Conservation (phyloP, 495 filamentous ascomycete species). For the Xanthoparmelia taractica region DNA sequence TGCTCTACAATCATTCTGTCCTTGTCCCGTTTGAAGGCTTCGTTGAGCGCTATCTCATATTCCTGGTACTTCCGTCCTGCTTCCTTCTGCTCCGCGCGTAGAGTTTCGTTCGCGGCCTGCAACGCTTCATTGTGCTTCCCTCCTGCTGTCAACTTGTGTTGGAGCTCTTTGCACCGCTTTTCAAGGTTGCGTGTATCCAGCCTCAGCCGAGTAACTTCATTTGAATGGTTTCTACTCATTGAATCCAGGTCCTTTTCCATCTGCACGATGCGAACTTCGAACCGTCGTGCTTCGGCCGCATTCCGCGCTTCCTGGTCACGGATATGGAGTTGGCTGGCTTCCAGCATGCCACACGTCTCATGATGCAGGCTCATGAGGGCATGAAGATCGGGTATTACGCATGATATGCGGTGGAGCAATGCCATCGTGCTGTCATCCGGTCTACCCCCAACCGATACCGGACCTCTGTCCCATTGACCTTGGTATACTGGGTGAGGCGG, state of each 20-base stretch:
- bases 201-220: slow-evolving; percentile 43
- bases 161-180: slow-evolving; percentile 46
- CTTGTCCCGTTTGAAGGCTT: slow-evolving; percentile 24
- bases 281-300: slow-evolving; percentile 42
- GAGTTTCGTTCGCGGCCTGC: slow-evolving; percentile 35
- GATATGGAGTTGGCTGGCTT: slow-evolving; percentile 39
- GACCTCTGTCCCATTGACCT: neutral
- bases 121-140: slow-evolving; percentile 41
- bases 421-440: slow-evolving; percentile 17
- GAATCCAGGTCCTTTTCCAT: slow-evolving; percentile 42
- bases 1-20: slow-evolving; percentile 21
- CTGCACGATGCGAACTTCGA: slow-evolving; percentile 48
- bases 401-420: slow-evolving; percentile 41
- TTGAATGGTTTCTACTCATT: slow-evolving; percentile 38
- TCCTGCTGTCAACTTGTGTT: slow-evolving; percentile 35
- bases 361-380: slow-evolving; percentile 42
- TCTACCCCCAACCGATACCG: neutral
- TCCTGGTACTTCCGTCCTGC: slow-evolving; percentile 24
- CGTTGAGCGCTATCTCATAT: slow-evolving; percentile 23
- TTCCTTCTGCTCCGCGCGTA: slow-evolving; percentile 29
- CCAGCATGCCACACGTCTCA: slow-evolving; percentile 39
- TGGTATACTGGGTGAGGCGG: neutral
- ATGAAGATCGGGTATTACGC: slow-evolving; percentile 45
- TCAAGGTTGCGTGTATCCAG: slow-evolving; percentile 52
- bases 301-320: slow-evolving; percentile 42